Base-by-base conservation (phyloP, 208 protist species). In the Wallacemonas sp. region DNA sequence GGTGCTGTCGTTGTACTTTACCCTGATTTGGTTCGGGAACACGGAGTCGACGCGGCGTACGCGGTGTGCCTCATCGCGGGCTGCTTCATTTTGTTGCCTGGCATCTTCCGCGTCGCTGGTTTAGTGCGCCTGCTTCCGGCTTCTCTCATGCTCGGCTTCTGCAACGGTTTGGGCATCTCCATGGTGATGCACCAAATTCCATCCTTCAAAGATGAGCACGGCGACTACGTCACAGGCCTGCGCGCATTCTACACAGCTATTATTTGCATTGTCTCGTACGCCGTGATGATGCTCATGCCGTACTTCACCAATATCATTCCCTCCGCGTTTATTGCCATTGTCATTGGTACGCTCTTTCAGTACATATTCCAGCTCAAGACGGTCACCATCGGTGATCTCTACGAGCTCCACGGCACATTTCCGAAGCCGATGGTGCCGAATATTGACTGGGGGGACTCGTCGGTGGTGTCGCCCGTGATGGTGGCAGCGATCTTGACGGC, bases 1-100 rank as follows among this genome's bases (percentile, higher is more conserved):
- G 79, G 79, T 30, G 79, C 79, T n/a, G 74, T 85, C 5, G 74
- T 81, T 24, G 79, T 85, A 55, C 71, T 81, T 22, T 85, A 81
- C 54, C 79, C 79, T 0, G 58, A 75, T 38, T 49, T 85, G 1
- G 75, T 85, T 19, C 64, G 74, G 31, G 58, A 78, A 62, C 75
- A 85, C 70, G 79, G 79, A 28, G 77, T 68, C 41, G 75, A 70
- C n/a, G 74, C 79, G 34, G 74, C 62, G 17, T 79, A 71, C 28
- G 74, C 68, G 30, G 74, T 81, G 39, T 79, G 67, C 11, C 65
- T 85, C 27, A 75, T 85, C 51, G 68, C 70, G 6, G 79, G 79
- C 15, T 70, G 69, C 46, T 77, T 85, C 54, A 61, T 78, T 31
- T 39, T 80, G 34, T 33, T 85, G 44, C 74, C 70, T 1, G 79